Evolutionary conservation across 2,329 filamentous ascomycete genomes (phyloP), one percentile per base, ranked within the genome.

Genomic region (Penicillium sp.): DNA sequence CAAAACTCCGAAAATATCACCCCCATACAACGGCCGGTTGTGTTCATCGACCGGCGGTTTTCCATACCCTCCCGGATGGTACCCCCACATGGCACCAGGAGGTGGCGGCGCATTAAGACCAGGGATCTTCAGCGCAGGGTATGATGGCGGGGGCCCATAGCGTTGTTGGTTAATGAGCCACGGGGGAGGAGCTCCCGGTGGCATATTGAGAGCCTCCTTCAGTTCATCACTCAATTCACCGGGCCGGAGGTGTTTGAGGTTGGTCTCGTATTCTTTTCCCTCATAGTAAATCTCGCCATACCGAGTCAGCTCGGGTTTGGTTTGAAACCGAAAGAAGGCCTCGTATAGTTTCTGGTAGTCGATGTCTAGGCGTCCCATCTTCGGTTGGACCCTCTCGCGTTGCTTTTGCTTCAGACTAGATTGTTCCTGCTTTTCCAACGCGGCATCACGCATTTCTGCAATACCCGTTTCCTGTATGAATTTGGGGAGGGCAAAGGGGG

Each of bases 251-350:
- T 96, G 87, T 59, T 87, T 85, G 54, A 95, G 79, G 66, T 97
- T 95, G 0, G 93, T 95, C 70, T 98, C 93, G 64, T 88, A 93
- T 67, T 98, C 93, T 69, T 98, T 98, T 65, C 93, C 93, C 70
- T 98, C 93, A 67, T 97, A 97, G 70, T 98, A 98, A n/a, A 98
- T 90, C 69, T 98, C 93, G 32, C 93, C 93, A 60, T 95, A 98
- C 35, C 90, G 81, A 26, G 93, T 97, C 53, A 98, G 74, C 58
- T 89, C 84, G 0, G 93, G 93, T 71, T 98, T 98, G 32, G 89
- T 95, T 72, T 98, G 93, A 66, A 95, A 94, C 49, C 89, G 82
- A 76, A 98, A 98, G 75, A 98, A 98, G 3, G 93, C 93, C 66
- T 97, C 93, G 72, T 97, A 97, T 44, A 97, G 82, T 68, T 93